phyloP scores from a whole-genome alignment of 306 rosid species.

The Senna siamea region DNA sequence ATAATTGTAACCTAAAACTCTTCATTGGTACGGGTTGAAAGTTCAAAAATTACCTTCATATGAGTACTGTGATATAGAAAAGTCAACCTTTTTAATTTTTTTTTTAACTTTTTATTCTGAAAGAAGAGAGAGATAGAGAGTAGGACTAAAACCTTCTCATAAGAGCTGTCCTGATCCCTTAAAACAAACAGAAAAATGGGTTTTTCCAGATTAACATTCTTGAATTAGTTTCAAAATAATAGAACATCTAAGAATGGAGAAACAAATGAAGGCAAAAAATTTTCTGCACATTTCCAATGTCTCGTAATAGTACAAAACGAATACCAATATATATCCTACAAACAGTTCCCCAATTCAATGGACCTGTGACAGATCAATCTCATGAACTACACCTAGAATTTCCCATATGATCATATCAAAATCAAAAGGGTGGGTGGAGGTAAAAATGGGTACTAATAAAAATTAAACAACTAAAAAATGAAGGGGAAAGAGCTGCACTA shows the following conservation, averaged over 20 bases:
- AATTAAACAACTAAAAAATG: conserved; percentile 57
- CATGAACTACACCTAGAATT: conserved; percentile 74
- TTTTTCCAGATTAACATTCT: too few relatives aligned
- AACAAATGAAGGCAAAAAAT: conserved; percentile 43
- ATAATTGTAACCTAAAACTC: too few relatives aligned
- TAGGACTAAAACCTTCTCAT: too few relatives aligned
- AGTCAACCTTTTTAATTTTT: too few relatives aligned
- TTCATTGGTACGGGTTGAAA: too few relatives aligned
- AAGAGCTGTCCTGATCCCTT: too few relatives aligned
- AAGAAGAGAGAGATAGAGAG: too few relatives aligned
- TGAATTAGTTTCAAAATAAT: too few relatives aligned
- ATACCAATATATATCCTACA: conserved; percentile 70
- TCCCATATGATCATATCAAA: conserved; percentile 55
- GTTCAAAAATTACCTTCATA: too few relatives aligned
- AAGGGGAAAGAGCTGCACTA: conserved; percentile 53
- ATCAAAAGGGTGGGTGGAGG: conserved; percentile 38
- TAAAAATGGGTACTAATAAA: conserved; percentile 65
- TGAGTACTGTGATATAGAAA: too few relatives aligned
- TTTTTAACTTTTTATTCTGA: too few relatives aligned
- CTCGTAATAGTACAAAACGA: conserved; percentile 71
- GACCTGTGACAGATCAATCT: conserved; percentile 71
- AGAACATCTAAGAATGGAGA: conserved; percentile 7
- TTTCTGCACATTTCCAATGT: conserved; percentile 85
- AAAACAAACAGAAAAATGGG: too few relatives aligned
- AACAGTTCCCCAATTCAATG: conserved; percentile 65